These are phyloP conservation scores for Arabidopsis arenosa DNA, from an alignment of 345 rosid genomes.

Conservation along the genomic window DNA sequence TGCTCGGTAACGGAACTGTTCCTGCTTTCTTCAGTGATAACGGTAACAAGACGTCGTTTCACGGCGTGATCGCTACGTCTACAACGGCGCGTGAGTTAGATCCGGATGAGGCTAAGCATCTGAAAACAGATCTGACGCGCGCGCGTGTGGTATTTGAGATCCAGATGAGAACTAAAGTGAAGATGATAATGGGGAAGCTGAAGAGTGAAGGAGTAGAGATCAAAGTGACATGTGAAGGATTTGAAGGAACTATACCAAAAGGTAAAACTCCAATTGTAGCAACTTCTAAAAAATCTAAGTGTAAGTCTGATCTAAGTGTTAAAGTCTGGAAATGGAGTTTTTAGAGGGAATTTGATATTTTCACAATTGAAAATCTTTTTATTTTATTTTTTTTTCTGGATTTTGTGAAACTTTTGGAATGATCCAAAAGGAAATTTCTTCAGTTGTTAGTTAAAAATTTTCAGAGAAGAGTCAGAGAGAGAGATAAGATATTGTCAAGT, in stretches of 20 bases:
- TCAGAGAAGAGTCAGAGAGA: conserved; percentile 38
- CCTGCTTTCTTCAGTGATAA: conserved; percentile 61
- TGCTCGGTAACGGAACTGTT: conserved; percentile 74
- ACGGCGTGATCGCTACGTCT: conserved; percentile 59
- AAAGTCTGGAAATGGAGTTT: conserved; percentile 90
- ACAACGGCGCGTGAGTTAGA: conserved; percentile 67
- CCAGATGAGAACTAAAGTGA: conserved; percentile 70
- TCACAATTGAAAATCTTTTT: neutral
- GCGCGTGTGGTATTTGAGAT: conserved; percentile 58
- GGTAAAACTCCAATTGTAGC: conserved; percentile 77
- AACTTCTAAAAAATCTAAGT: conserved; percentile 52
- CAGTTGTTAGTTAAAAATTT: conserved; percentile 35
- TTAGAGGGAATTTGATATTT: neutral
- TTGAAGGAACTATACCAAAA: conserved; percentile 69
- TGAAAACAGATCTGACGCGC: conserved; percentile 82
- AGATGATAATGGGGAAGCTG: conserved; percentile 58
- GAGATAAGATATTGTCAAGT: conserved; percentile 39
- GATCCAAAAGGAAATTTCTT: conserved; percentile 42
- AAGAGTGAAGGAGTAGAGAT: conserved; percentile 83
- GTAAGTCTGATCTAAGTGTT: conserved; percentile 83
- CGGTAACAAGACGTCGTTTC: conserved; percentile 67
- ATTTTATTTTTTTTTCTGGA: conserved; percentile 21
- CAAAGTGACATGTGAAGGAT: conserved; percentile 69
- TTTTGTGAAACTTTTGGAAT: conserved; percentile 42
- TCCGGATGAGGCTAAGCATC: conserved; percentile 57